Evolutionary conservation across 371 early-diverging fungal genomes (phyloP).

Genomic region (Amoeboaphelidium occidentale): DNA sequence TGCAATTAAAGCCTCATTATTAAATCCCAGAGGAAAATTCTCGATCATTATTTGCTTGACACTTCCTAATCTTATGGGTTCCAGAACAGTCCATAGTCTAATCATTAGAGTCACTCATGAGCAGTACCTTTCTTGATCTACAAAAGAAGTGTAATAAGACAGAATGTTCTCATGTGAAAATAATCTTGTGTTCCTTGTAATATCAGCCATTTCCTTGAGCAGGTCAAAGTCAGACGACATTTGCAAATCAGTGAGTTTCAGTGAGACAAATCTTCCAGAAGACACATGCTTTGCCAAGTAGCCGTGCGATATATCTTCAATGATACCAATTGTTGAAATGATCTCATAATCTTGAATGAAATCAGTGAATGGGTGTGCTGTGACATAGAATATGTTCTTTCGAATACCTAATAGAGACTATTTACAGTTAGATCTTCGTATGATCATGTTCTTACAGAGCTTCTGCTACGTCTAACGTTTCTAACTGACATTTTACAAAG

Average conservation of each 20-base stretch:
- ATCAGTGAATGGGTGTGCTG: too few relatives aligned
- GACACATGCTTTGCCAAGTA: constrained; percentile 17
- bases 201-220: constrained; percentile 14
- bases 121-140: neutral
- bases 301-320: constrained; percentile 26
- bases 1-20: constrained; percentile 14
- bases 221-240: constrained; percentile 22
- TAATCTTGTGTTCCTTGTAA: neutral
- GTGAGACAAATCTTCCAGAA: constrained; percentile 14
- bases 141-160: neutral
- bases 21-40: constrained; percentile 19
- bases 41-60: constrained; percentile 16
- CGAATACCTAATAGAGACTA: neutral
- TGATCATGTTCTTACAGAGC: neutral
- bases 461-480: neutral
- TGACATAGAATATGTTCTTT: too few relatives aligned
- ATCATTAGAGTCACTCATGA: neutral
- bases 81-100: neutral
- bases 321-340: neutral
- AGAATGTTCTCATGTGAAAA: neutral
- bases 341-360: constrained; percentile 5
- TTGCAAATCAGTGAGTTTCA: constrained; percentile 24
- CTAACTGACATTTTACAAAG: too few relatives aligned
- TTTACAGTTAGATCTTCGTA: neutral
- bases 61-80: constrained; percentile 9